Evolutionary conservation across 768 basidiomycete species (phyloP), one percentile per base, ranked within the genome.

Genomic region (Pholiota molesta): DNA sequence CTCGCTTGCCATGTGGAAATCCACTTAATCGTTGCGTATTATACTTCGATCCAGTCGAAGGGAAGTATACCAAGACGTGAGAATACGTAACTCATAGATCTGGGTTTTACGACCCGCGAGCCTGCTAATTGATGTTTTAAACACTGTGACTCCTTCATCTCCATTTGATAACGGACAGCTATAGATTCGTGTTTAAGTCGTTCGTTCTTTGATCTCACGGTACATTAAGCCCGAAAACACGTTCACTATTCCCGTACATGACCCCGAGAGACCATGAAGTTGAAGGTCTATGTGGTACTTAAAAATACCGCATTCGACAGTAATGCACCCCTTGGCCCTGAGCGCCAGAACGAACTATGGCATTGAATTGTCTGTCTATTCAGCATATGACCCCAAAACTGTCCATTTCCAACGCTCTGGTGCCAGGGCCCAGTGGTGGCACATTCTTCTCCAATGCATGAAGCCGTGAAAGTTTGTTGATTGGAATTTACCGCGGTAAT

Each of bases 1-100:
- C 39, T 45, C 42, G 42, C 42, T 54, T 51, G 53, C 61, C 63
- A 64, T 68, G 64, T 62, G 62, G 62, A 62, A 61, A 55, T 62
- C 57, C 52, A 57, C 26, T 45, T 52, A 49, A 23, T 49, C 23
- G 35, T 11, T 37, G 35, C 35, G 6, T 37, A 37, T 37, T 37
- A 5, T 11, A 49, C 19, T 49, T 49, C 26, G 13, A 49, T 19
- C 11, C 23, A 26, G 0, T 49, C 21, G 9, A 19, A 26, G 19
- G 19, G 26, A 21, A 21, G 47, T 49, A 21, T 14, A 40, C 35
- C 6, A 11, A 21, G n/a, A 23, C 19, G 2, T 6, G 11, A 37
- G 5, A 9, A 21, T 55, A 55, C 33, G 33, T 37, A 37, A 55
- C 53, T 39, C 21, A 26, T 19, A 55, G 53, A 55, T 55, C 53